Base-by-base conservation (phyloP, 2,329 filamentous ascomycete species). In the Fusarium fujikuroi region DNA sequence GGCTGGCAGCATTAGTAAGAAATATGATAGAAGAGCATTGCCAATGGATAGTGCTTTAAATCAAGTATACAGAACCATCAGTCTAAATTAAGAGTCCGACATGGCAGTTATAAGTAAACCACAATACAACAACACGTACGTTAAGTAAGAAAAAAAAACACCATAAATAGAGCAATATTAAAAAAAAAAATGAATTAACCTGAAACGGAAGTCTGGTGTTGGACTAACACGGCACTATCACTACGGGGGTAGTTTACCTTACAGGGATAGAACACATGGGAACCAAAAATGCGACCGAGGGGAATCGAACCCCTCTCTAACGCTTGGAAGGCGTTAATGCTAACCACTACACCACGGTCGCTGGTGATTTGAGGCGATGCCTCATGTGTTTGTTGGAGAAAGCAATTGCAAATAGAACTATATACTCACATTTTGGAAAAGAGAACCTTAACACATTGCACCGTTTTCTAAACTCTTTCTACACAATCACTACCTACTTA, bases 241-340 rank as follows among this genome's bases (percentile, higher is more conserved):
- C 23, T n/a, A 12, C n/a, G 34, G 18, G 39, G 21, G 18, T 46
- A 23, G 4, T 4, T 3, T 11, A 49, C 9, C 10, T 18, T 21
- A n/a, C 54, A 58, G 40, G 40, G 40, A 16, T 28, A 28, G 23
- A 8, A 49, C 15, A n/a, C 3, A 11, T n/a, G 16, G 2, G 56
- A 49, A 2, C 42, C 23, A 62, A 62, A 34, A 50, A 57, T 68
- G 66, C 66, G 64, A 69, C 66, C 66, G 64, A 69, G 64, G 66
- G 66, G 66, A 69, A 69, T 69, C 66, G 66, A 69, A 69, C 66
- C 66, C 66, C 64, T 69, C 66, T 69, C 66, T 69, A 69, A 69
- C 66, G 66, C 66, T 69, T 69, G 66, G 66, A 69, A 69, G 66
- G 66, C 66, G 66, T 69, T 69, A 69, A 69, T 69, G 66, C 66